These are phyloP conservation scores for Monilinia fructigena DNA, from an alignment of 2,329 filamentous ascomycete genomes.

Conservation along the genomic window DNA sequence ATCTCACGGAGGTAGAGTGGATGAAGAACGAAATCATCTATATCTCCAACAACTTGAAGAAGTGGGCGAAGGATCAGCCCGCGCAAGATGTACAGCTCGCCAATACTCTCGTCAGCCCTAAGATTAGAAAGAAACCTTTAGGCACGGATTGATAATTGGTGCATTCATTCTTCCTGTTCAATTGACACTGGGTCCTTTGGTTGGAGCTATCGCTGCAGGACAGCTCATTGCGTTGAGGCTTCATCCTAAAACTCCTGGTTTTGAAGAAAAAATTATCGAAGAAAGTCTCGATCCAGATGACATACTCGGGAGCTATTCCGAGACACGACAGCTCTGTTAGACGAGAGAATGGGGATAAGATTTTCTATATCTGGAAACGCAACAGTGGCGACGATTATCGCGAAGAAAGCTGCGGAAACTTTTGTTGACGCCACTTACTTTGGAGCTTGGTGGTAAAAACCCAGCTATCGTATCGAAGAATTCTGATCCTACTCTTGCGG, in stretches of 20 bases:
- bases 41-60: constrained; percentile 72
- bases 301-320: constrained; percentile 72
- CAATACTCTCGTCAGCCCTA: constrained; percentile 68
- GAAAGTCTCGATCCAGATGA: constrained; percentile 72
- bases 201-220: constrained; percentile 89
- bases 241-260: constrained; percentile 70
- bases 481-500: constrained; percentile 76
- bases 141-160: constrained; percentile 80
- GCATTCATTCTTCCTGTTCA: constrained; percentile 94
- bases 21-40: constrained; percentile 78
- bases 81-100: constrained; percentile 66
- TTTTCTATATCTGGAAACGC: constrained; percentile 90
- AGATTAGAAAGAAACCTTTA: constrained; percentile 82
- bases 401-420: constrained; percentile 84
- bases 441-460: constrained; percentile 90
- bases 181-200: constrained; percentile 72
- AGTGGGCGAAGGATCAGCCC: constrained; percentile 80
- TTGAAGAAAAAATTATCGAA: constrained; percentile 77
- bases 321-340: constrained; percentile 80
- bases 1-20: constrained; percentile 74
- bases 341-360: constrained; percentile 94
- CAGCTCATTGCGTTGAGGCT: constrained; percentile 79
- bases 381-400: constrained; percentile 78
- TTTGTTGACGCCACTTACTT: constrained; percentile 82
- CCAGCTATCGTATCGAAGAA: constrained; percentile 88